phyloP scores from a whole-genome alignment of 2,329 filamentous ascomycete genomes.

The Cytospora chrysosperma region DNA sequence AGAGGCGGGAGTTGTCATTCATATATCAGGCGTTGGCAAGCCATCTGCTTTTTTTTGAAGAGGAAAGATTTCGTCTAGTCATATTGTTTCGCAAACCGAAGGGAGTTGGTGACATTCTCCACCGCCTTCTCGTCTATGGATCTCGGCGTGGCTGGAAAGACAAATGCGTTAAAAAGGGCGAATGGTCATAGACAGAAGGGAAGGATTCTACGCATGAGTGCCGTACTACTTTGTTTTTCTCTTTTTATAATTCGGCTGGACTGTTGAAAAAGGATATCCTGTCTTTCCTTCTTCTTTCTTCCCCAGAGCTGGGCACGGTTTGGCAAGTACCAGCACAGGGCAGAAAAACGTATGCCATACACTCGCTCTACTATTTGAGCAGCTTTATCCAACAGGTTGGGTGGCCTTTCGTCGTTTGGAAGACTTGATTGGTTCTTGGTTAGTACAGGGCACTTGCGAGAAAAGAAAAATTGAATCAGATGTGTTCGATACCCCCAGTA shows the following conservation, averaged over 20 bases:
- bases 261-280: conserved; percentile 15
- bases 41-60: conserved; percentile 21
- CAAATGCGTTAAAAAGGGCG: conserved; percentile 19
- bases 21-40: conserved; percentile 22
- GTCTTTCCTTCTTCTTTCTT: conserved; percentile 26
- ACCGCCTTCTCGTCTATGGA: conserved; percentile 4
- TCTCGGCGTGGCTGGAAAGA: conserved; percentile 24
- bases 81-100: conserved; percentile 7
- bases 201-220: conserved; percentile 15
- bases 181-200: conserved; percentile 23
- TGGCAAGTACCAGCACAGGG: conserved; percentile 29
- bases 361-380: conserved; percentile 10
- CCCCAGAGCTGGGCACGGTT: conserved; percentile 29
- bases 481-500: conserved; percentile 13
- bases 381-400: neutral
- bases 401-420: neutral
- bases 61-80: conserved; percentile 24
- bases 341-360: conserved; percentile 12
- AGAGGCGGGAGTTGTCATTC: conserved; percentile 11
- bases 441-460: conserved; percentile 4
- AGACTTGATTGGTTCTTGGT: conserved; percentile 16
- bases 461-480: conserved; percentile 19
- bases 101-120: conserved; percentile 5
- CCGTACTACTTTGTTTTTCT: too few species aligned
- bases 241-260: conserved; percentile 18